These are phyloP conservation scores for Fusarium floridanum DNA, from an alignment of 2,329 filamentous ascomycete species.

Conservation along the genomic window DNA sequence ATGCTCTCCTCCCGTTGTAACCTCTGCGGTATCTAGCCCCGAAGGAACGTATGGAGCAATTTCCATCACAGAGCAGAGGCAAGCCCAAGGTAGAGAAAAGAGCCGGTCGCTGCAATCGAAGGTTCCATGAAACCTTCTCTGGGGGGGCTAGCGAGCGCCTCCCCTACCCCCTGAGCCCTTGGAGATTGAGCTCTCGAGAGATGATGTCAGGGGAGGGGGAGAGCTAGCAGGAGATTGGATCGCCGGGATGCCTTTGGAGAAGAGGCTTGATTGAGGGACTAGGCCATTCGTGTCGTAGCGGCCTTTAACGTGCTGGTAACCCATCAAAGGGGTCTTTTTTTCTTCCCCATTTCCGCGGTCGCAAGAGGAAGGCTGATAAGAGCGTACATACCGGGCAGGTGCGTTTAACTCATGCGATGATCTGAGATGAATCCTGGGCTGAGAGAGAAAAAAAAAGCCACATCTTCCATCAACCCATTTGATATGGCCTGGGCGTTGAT, in stretches of 20 bases:
- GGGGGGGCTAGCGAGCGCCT: conserved; percentile 26
- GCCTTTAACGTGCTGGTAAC: conserved; percentile 1
- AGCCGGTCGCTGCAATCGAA: conserved; percentile 37
- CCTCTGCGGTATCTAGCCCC: conserved; percentile 7
- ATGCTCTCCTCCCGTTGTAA: conserved; percentile 2
- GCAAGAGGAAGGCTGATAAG: neutral
- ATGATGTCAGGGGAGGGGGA: conserved; percentile 43
- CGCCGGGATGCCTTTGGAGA: neutral
- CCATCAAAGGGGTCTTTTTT: conserved; percentile 8
- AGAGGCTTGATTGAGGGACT: conserved; percentile 1
- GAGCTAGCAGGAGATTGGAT: conserved; percentile 25
- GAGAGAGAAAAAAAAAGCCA: conserved; percentile 1
- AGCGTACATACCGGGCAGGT: conserved; percentile 4
- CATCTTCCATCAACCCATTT: conserved; percentile 7
- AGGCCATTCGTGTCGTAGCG: neutral
- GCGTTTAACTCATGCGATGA: conserved; percentile 11
- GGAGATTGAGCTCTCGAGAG: conserved; percentile 32
- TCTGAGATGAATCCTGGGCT: conserved; percentile 7
- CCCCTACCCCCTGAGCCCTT: conserved; percentile 31
- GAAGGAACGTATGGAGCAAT: conserved; percentile 4
- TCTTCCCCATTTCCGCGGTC: neutral
- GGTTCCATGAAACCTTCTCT: conserved; percentile 47
- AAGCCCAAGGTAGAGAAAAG: neutral
- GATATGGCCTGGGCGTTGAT: conserved; percentile 10
- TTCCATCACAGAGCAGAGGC: conserved; percentile 3